Base-by-base conservation (phyloP, 208 protist species). In the Leishmania martiniquensis region DNA sequence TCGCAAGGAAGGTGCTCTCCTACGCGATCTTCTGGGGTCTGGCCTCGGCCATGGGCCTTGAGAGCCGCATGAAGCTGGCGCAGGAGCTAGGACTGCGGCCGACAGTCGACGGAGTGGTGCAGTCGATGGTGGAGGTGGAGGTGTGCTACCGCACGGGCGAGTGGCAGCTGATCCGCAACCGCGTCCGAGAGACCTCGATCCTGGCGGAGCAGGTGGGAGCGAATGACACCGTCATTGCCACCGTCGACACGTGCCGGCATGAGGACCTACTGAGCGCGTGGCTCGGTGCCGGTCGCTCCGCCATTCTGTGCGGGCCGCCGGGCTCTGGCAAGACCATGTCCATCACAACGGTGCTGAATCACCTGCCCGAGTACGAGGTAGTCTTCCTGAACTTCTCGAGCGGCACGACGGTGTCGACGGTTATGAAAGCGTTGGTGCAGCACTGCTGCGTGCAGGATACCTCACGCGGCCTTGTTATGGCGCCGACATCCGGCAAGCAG, bases 271-370 rank as follows among this genome's bases (percentile, higher is more conserved):
- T 99, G 13, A 83, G 88, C 44, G 88, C 98, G 13, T 99, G 98
- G 98, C 89, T 99, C 55, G 81, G 79, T 25, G 93, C 98, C 55
- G 96, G 98, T 69, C 85, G 90, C 67, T 97, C 98, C 32, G 82
- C 99, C 10, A 91, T 99, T 55, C 91, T 99, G 5, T 99, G 99
- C 84, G 99, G 99, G 25, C 98, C 98, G 37, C 98, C 99, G 39
- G 99, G 98, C 17, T 99, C 98, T 34, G 98, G 99, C 66, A 99
- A 99, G 85, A 99, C 99, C 6, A 99, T 99, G 98, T 99, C 98
- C 10, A 93, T 99, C 32, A 95, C 93, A 13, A 85, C 94, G 22
- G 93, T 99, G 4, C 93, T 99, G 39, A 87, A 89, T 57, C 84
- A 83, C 17, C 70, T 82, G 55, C 85, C 97, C 10, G 96, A 99